These are phyloP conservation scores for Vitis hybrid DNA, from an alignment of 177 flowering plant genomes.

Conservation along the genomic window DNA sequence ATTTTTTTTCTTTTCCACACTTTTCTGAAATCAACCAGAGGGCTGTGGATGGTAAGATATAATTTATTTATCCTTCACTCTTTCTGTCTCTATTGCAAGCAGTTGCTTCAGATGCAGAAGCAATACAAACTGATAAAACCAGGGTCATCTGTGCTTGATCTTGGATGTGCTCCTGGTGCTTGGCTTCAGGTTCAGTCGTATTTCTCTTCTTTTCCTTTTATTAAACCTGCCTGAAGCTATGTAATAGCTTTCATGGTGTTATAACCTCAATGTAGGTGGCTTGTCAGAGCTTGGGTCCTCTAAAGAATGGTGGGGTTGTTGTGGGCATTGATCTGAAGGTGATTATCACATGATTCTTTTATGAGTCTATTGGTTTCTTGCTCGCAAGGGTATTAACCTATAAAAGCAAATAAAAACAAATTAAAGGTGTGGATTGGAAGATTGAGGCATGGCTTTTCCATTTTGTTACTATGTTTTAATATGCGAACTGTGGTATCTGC, in stretches of 20 bases:
- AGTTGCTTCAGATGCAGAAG: conserved; percentile 90
- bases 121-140: conserved; percentile 73
- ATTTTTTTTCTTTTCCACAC: neutral
- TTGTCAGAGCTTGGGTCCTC: conserved; percentile 89
- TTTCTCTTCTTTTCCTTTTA: neutral
- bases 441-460: neutral
- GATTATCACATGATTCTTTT: neutral
- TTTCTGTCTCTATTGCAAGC: conserved; percentile 10
- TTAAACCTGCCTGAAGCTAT: neutral
- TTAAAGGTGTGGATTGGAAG: neutral
- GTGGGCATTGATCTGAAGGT: conserved; percentile 96
- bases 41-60: neutral
- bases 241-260: neutral
- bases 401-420: too few species aligned
- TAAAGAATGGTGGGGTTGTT: conserved; percentile 72
- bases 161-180: conserved; percentile 99
- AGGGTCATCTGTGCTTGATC: conserved; percentile 91
- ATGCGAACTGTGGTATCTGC: conserved; percentile 30
- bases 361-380: neutral
- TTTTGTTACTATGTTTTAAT: neutral
- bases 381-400: too few species aligned
- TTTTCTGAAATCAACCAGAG: neutral
- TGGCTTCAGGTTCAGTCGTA: conserved; percentile 83
- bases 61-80: neutral
- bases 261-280: conserved; percentile 57